Evolutionary conservation across 225 moss, liverwort and hornwort species (phyloP).

Genomic region (Climacium dendroides): DNA sequence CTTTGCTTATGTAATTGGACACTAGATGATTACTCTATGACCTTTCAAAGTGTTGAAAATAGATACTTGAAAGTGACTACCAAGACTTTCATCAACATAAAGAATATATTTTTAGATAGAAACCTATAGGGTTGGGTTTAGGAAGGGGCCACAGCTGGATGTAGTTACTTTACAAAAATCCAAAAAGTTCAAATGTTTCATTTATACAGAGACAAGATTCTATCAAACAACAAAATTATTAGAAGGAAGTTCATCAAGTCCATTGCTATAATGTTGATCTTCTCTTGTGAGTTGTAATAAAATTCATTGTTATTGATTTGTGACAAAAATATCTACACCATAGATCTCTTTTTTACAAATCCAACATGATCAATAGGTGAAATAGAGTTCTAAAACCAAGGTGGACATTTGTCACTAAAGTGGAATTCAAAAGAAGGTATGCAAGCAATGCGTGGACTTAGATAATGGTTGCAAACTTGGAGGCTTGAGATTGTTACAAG

Average conservation of each 20-base stretch:
- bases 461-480: neutral
- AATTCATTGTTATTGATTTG: neutral
- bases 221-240: neutral
- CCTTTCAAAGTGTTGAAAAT: neutral
- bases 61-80: neutral
- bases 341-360: neutral
- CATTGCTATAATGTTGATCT: neutral
- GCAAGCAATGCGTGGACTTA: neutral
- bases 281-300: neutral
- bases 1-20: neutral
- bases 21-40: rapidly evolving
- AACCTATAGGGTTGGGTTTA: rapidly evolving
- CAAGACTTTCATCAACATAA: neutral
- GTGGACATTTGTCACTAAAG: neutral
- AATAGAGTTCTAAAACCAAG: neutral
- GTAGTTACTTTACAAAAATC: neutral
- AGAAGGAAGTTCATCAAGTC: neutral
- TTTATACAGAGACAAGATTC: neutral
- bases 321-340: neutral
- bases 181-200: neutral
- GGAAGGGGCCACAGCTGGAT: neutral
- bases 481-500: neutral
- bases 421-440: neutral
- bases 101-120: too few species aligned
- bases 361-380: neutral